A percentile compares a stretch with the other conserved stretches of the same genome.
phyloP scores from a whole-genome alignment of 106 monocot genomes.

The Chionographis japonica region DNA sequence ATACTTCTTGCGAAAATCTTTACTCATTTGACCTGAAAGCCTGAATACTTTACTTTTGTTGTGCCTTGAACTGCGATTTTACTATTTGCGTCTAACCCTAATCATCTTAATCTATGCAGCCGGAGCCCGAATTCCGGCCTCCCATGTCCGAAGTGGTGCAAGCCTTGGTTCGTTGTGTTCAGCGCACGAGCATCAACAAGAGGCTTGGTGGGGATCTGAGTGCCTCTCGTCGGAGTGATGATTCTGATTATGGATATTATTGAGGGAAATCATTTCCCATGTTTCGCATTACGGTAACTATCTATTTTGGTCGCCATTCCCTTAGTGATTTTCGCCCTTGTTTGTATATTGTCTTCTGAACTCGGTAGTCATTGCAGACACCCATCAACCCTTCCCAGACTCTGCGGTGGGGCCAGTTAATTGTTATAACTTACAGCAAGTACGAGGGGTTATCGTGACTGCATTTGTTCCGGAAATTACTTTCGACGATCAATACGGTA shows the following conservation, averaged over 20 bases:
- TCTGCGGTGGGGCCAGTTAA: too few relatives aligned
- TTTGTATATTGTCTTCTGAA: too few relatives aligned
- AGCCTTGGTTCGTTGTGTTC: conserved; percentile 51
- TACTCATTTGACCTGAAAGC: too few relatives aligned
- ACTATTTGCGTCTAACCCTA: not conserved
- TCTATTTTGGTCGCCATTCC: not conserved
- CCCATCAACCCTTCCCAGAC: too few relatives aligned
- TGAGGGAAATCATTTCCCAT: conserved; percentile 1
- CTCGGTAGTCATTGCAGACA: too few relatives aligned
- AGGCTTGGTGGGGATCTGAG: conserved; percentile 32
- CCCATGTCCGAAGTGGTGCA: conserved; percentile 88
- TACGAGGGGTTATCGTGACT: too few relatives aligned
- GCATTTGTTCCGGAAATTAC: too few relatives aligned
- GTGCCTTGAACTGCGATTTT: not conserved
- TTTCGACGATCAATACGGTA: too few relatives aligned
- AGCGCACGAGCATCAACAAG: conserved; percentile 38
- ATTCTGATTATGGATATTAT: conserved; percentile 50
- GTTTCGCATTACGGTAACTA: not conserved
- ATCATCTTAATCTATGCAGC: conserved; percentile 25
- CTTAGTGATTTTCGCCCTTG: too few relatives aligned
- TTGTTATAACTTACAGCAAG: too few relatives aligned
- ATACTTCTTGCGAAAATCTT: too few relatives aligned
- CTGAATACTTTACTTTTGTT: too few relatives aligned
- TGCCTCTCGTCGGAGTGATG: conserved; percentile 51
- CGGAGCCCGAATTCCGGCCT: conserved; percentile 84